A percentile compares a stretch with the other conserved stretches of the same genome.
phyloP scores from a whole-genome alignment of 129 eudicot species.

The Helichrysum umbraculigerum region DNA sequence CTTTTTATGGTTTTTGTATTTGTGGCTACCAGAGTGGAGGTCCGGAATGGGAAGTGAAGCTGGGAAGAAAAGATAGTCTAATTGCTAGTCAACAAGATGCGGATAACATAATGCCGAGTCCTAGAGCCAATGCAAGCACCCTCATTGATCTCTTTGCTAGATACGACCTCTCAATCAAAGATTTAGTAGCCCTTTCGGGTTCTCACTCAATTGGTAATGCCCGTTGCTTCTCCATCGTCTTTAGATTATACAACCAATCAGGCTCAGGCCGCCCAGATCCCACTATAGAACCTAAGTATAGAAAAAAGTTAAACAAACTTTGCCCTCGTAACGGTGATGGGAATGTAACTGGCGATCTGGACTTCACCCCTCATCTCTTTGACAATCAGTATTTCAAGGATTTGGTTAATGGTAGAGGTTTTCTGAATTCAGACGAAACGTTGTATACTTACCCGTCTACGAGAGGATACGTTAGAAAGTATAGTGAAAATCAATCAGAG shows the following conservation, averaged over 20 bases:
- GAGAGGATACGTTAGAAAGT: conserved; percentile 52
- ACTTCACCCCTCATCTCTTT: conserved; percentile 63
- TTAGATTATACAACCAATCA: conserved; percentile 80
- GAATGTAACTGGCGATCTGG: conserved; percentile 68
- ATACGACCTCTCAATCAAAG: conserved; percentile 66
- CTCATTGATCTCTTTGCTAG: conserved; percentile 64
- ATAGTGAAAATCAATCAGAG: conserved; percentile 41
- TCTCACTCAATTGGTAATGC: conserved; percentile 90
- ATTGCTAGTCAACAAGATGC: conserved; percentile 86
- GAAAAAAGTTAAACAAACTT: conserved; percentile 54
- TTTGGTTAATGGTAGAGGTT: conserved; percentile 72
- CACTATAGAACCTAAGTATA: conserved; percentile 63
- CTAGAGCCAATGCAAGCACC: conserved; percentile 69
- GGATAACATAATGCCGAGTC: conserved; percentile 89
- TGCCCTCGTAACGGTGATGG: conserved; percentile 80
- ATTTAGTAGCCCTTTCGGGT: conserved; percentile 88
- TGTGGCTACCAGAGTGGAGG: conserved; percentile 71
- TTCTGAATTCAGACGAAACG: conserved; percentile 79
- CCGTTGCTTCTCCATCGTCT: conserved; percentile 80
- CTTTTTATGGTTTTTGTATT: neutral
- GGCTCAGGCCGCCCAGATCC: conserved; percentile 87
- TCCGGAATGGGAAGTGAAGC: conserved; percentile 84
- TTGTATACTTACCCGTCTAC: conserved; percentile 52
- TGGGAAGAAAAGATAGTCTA: conserved; percentile 84
- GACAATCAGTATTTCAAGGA: conserved; percentile 87